These are phyloP conservation scores for Carpinus fangiana DNA, from an alignment of 306 rosid genomes.

Conservation along the genomic window DNA sequence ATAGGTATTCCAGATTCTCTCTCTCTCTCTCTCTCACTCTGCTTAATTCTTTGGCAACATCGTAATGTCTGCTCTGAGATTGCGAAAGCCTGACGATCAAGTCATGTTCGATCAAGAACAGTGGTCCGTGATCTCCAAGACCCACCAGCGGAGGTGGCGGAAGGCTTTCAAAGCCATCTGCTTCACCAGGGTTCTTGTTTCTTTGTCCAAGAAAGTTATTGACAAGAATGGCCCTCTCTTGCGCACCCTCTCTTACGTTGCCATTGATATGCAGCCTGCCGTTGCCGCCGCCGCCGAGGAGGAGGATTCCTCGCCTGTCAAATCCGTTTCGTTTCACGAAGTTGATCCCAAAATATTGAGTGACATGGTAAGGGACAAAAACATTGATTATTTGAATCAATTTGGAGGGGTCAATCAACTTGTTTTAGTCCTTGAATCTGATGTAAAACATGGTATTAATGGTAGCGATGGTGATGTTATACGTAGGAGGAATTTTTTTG, in stretches of 20 bases:
- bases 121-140: neutral
- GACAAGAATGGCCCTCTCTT: constrained; percentile 7
- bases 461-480: constrained; percentile 9
- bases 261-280: constrained; percentile 14
- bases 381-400: neutral
- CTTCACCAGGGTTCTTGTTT: constrained; percentile 22
- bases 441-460: neutral
- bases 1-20: too few species aligned
- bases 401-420: constrained; percentile 14
- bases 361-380: constrained; percentile 23
- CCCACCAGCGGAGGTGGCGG: constrained; percentile 24
- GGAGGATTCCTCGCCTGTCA: neutral
- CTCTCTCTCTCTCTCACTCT: too few species aligned
- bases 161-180: constrained; percentile 23
- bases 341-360: constrained; percentile 15
- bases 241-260: constrained; percentile 20
- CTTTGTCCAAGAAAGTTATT: constrained; percentile 12
- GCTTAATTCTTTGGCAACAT: neutral
- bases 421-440: neutral
- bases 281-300: neutral
- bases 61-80: neutral
- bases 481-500: neutral
- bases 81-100: neutral
- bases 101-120: neutral
- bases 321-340: neutral